Percentiles rank a stretch among this genome's conserved stretches.
These are phyloP conservation scores for Chlorociboria aeruginascens DNA, from an alignment of 495 filamentous ascomycete genomes.

Conservation along the genomic window DNA sequence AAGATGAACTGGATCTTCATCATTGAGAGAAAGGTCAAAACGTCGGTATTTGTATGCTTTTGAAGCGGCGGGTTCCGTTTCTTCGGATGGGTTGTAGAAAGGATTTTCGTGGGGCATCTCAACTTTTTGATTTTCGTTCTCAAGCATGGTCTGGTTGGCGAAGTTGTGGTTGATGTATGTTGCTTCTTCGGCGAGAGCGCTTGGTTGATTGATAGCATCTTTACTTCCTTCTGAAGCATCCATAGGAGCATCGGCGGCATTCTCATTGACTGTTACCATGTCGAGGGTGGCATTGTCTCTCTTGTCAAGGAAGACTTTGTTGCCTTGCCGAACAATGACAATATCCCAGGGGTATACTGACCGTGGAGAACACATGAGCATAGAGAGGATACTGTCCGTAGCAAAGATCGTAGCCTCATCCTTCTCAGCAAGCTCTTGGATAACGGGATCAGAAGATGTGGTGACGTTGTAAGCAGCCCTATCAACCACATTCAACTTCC, in stretches of 20 bases:
- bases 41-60: slow-evolving; percentile 97
- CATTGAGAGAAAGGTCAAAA: slow-evolving; percentile 88
- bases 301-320: slow-evolving; percentile 98
- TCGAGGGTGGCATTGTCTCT: slow-evolving; percentile 86
- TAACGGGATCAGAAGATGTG: slow-evolving; percentile 87
- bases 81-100: slow-evolving; percentile 90
- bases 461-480: slow-evolving; percentile 96
- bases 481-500: slow-evolving; percentile 76
- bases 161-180: slow-evolving; percentile 99
- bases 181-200: slow-evolving; percentile 84
- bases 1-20: slow-evolving; percentile 85
- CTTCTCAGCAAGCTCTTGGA: slow-evolving; percentile 93
- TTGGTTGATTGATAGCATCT: slow-evolving; percentile 84
- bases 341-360: slow-evolving; percentile 98
- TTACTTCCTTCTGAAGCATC: slow-evolving; percentile 88
- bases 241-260: slow-evolving; percentile 89
- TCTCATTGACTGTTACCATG: slow-evolving; percentile 97
- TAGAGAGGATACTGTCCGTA: slow-evolving; percentile 90
- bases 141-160: slow-evolving; percentile 80
- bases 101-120: slow-evolving; percentile 83
- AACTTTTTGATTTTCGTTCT: slow-evolving; percentile 63
- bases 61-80: slow-evolving; percentile 82
- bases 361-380: slow-evolving; percentile 96
- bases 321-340: slow-evolving; percentile 76
- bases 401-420: slow-evolving; percentile 95